These are phyloP conservation scores for Mycena albidolilacea DNA, from an alignment of 768 basidiomycete genomes.

Conservation along the genomic window DNA sequence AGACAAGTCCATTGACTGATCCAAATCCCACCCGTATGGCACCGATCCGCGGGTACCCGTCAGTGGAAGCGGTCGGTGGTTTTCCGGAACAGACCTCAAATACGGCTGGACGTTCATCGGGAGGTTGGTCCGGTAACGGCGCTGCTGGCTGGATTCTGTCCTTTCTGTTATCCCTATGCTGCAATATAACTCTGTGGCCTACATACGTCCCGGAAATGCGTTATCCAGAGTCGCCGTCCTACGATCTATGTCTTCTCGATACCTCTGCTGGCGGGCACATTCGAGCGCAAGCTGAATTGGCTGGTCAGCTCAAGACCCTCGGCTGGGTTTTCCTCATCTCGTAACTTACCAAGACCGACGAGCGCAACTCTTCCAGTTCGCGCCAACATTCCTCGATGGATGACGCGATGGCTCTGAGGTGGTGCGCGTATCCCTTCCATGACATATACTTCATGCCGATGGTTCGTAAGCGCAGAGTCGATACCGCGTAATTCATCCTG, in stretches of 20 bases:
- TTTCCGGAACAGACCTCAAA: no score
- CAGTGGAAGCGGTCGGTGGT: no score
- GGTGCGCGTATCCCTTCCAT: constrained; percentile 13
- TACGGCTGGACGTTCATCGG: no score
- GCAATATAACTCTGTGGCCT: no score
- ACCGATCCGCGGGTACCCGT: no score
- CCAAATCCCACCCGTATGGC: no score
- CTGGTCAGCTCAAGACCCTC: neutral
- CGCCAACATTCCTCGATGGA: constrained; percentile 18
- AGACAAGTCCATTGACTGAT: no score
- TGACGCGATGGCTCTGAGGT: neutral
- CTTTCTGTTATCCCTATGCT: no score
- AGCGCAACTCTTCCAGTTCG: constrained; percentile 12
- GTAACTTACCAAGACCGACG: constrained; percentile 9
- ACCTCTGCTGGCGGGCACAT: constrained; percentile 12
- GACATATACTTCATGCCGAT: constrained; percentile 4
- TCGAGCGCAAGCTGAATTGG: constrained; percentile 11
- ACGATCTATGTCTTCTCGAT: neutral
- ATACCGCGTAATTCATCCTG: constrained; percentile 8
- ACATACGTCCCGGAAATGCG: neutral
- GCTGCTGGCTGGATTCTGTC: no score
- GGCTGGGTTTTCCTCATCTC: no score
- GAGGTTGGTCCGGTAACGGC: no score
- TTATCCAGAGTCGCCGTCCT: neutral
- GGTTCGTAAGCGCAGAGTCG: constrained; percentile 8